Base-by-base conservation (phyloP, 148 eudicot genomes). In the Fagopyrum tataricum region DNA sequence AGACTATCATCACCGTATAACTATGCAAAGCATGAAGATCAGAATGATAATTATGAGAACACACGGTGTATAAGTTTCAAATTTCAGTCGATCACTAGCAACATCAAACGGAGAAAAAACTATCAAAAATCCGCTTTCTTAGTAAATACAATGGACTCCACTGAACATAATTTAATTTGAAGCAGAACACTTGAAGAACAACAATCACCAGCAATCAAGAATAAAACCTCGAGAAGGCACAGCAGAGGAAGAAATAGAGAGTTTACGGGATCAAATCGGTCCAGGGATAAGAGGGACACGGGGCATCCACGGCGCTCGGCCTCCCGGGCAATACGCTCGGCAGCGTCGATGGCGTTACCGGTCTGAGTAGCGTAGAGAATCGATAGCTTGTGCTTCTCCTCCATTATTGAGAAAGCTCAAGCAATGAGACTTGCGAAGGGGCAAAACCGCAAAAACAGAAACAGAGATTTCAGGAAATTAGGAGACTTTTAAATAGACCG, bases 261-360 rank as follows among this genome's bases (percentile, higher is more conserved):
- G 9, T 81, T 47, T 85, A 89, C 98, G 15, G 90, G 85, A 74
- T 86, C 89, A 84, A 86, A 93, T 20, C 87, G 88, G 49, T 91
- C 87, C 44, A 85, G 58, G 51, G 98, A 84, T 58, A 80, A 76
- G 70, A 94, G 74, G 26, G 85, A 53, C 70, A 83, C 90, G 47
- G 90, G 89, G 79, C 97, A 91, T 23, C 84, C 79, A 61, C 90
- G 77, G 75, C 85, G 91, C 62, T 94, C 97, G 7, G 96, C 91
- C 85, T 94, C 93, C 10, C 97, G 95, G 42, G 83, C 85, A 6
- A 94, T 67, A 13, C 93, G 86, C 51, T 94, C 97, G 11, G 97
- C 90, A 17, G 92, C 98, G 55, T 94, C 98, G 75, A 81, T 77
- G 15, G 98, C 95, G 44, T 94, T 94, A 1, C 98, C 97, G 0